These are phyloP conservation scores for Cicer bijugum DNA, from an alignment of 306 rosid genomes.

Conservation along the genomic window DNA sequence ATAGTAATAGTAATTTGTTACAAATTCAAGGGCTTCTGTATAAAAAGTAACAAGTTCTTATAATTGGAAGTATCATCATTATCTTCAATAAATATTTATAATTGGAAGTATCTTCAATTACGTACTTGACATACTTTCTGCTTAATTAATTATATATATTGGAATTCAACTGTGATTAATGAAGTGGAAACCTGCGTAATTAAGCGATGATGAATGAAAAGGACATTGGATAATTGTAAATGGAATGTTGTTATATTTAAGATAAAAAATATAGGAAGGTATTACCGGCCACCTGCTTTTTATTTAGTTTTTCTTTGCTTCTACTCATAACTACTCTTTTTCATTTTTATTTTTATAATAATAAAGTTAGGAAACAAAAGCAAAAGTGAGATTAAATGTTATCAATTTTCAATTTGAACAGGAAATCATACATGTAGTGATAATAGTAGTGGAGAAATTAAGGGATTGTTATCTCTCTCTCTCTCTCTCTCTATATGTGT, in stretches of 20 bases:
- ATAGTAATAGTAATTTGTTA: background rate
- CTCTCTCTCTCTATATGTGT: too few species aligned
- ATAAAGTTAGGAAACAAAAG: background rate
- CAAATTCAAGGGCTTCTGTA: background rate
- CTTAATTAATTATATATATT: background rate
- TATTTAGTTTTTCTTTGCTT: slow-evolving; percentile 7
- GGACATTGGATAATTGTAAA: too few species aligned
- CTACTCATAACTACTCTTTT: background rate
- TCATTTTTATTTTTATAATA: background rate
- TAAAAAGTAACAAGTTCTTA: background rate
- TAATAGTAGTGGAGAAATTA: too few species aligned
- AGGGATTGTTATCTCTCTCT: too few species aligned
- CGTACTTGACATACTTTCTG: too few species aligned
- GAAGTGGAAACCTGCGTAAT: too few species aligned
- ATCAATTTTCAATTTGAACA: too few species aligned
- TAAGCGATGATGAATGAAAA: too few species aligned
- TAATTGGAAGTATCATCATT: too few species aligned
- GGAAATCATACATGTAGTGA: too few species aligned
- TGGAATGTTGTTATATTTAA: background rate
- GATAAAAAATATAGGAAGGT: background rate
- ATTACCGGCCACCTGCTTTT: background rate
- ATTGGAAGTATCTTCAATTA: background rate
- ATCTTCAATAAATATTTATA: too few species aligned
- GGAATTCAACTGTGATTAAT: too few species aligned
- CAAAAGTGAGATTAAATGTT: background rate